Percentiles rank a stretch among this genome's conserved stretches.
These are phyloP conservation scores for Diaporthe eres DNA, from an alignment of 2,329 filamentous ascomycete species.

Conservation along the genomic window DNA sequence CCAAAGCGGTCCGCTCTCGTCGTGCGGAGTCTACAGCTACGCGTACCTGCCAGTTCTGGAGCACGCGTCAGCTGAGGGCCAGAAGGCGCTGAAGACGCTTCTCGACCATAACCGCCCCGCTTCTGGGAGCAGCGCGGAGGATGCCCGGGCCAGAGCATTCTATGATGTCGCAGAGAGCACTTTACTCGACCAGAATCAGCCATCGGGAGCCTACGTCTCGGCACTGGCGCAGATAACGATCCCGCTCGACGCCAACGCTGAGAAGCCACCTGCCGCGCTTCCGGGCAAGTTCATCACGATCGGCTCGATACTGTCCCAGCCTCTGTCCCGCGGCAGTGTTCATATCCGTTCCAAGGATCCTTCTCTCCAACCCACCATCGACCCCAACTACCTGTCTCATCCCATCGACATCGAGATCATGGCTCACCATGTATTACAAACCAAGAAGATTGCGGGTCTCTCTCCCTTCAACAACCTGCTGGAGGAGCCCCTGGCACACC, in stretches of 20 bases:
- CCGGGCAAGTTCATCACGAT: constrained; percentile 64
- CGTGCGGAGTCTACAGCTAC: constrained; percentile 42
- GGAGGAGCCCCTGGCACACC: constrained; percentile 10
- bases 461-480: constrained; percentile 49
- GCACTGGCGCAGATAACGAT: constrained; percentile 46
- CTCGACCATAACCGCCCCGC: constrained; percentile 12
- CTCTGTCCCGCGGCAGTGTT: constrained; percentile 68
- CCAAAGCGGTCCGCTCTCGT: constrained; percentile 46
- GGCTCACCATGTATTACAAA: constrained; percentile 56
- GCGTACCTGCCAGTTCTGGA: constrained; percentile 29
- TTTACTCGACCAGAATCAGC: constrained; percentile 15
- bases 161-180: constrained; percentile 9
- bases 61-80: background rate
- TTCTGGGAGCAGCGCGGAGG: background rate
- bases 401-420: constrained; percentile 62
- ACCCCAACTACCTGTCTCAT: constrained; percentile 67
- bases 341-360: constrained; percentile 63
- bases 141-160: background rate
- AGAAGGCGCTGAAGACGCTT: constrained; percentile 10
- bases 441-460: constrained; percentile 55
- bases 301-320: constrained; percentile 69
- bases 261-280: constrained; percentile 45
- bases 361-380: constrained; percentile 61
- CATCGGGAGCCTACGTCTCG: constrained; percentile 34
- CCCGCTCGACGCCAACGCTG: constrained; percentile 43